Evolutionary conservation across 2,329 filamentous ascomycete species (phyloP).

Genomic region (Monosporascus ibericus): DNA sequence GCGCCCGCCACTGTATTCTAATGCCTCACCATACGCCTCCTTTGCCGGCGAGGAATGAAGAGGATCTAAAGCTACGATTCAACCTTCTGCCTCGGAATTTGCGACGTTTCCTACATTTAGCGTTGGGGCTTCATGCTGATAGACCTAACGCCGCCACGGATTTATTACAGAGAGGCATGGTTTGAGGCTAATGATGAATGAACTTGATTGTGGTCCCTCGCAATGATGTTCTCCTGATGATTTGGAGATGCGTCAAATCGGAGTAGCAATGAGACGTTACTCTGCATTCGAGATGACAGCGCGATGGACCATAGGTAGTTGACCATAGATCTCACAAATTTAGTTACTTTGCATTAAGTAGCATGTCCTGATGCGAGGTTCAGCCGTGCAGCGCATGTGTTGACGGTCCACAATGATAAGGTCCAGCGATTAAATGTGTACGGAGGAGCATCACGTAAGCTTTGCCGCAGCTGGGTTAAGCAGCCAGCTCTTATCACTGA

Average conservation of each 20-base stretch:
- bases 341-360: background rate
- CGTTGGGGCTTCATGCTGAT: constrained; percentile 4
- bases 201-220: background rate
- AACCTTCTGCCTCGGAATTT: background rate
- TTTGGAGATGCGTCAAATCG: background rate
- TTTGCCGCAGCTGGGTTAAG: no score
- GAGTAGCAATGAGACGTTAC: background rate
- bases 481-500: no score
- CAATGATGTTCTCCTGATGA: background rate
- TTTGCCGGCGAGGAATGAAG: background rate
- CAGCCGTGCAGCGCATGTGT: background rate
- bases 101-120: background rate
- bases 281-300: background rate
- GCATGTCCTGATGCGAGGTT: background rate
- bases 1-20: constrained; percentile 38
- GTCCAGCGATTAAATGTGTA: no score
- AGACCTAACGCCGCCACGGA: background rate
- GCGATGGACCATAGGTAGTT: background rate
- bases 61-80: background rate
- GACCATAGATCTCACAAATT: constrained; percentile 27
- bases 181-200: background rate
- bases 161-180: background rate
- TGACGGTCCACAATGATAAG: background rate
- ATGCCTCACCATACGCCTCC: constrained; percentile 26
- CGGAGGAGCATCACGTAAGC: no score